Base-by-base conservation (phyloP, 352 stramenopile species). In the Phytophthora pinifolia region DNA sequence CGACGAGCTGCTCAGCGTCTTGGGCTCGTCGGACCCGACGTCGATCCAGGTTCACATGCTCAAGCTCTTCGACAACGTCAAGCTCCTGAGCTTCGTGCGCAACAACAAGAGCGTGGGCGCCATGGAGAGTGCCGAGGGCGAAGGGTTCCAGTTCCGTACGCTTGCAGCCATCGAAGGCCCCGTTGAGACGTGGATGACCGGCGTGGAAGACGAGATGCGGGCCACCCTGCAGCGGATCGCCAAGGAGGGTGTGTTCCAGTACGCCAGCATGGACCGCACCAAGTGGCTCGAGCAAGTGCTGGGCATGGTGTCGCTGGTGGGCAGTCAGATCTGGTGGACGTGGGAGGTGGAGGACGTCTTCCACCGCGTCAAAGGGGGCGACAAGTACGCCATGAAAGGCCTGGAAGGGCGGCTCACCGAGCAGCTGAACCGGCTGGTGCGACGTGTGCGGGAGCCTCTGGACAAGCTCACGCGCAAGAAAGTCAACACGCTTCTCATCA, bases 11-110 rank as follows among this genome's bases (percentile, higher is more conserved):
- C 68, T 98, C 12, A 96, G 81, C 44, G 89, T 98, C 17, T 69
- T 98, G 2, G 91, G 92, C 0, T 96, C 85, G 0, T 96, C 87
- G 0, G 92, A 98, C 52, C 92, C 92, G 4, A 96, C 83, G 0
- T 97, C 88, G 0, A 96, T 97, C 35, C 89, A 96, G 76, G 82
- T 96, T 0, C 93, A 98, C 64, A 96, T 98, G 79, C 86, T 98
- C 31, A 98, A 98, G 65, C 83, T 98, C 1, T 98, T 98, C 55
- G 92, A 98, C 68, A 98, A 98, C 34, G 92, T 98, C 17, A 98
- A 98, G 56, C 25, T 89, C 30, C 62, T 98, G 6, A 83, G 70
- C 3, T 98, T 98, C 53, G 86, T 81, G 8, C 80, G 86, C 6
- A 92, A 91, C 29, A 93, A 94, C 59, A 97, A 96, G 39, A 83